phyloP scores from a whole-genome alignment of 345 rosid genomes.

The Eucalyptus erythrocorys region DNA sequence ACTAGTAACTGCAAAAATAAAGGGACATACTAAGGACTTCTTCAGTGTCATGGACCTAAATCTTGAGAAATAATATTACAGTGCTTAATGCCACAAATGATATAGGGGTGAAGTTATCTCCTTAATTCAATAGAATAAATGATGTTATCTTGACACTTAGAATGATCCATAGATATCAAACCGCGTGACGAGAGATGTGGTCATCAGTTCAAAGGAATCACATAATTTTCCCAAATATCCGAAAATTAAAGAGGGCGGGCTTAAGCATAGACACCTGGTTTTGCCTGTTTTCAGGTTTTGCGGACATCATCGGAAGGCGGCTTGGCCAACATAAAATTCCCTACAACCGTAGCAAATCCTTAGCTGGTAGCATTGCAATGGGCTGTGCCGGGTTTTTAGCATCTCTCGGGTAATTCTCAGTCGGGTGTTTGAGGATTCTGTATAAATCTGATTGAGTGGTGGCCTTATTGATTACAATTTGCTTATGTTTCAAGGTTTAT shows the following conservation, averaged over 20 bases:
- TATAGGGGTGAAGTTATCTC: background rate
- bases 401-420: constrained; percentile 38
- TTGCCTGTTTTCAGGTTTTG: constrained; percentile 43
- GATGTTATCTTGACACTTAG: background rate
- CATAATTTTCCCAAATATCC: background rate
- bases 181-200: background rate
- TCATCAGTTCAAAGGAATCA: background rate
- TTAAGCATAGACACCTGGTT: background rate
- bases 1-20: background rate
- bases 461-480: background rate
- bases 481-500: constrained; percentile 35
- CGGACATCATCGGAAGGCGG: constrained; percentile 80
- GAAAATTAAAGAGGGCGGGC: background rate
- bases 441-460: background rate
- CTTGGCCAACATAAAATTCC: constrained; percentile 61
- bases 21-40: background rate
- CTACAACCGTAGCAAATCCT: constrained; percentile 69
- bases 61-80: background rate
- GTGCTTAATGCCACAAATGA: background rate
- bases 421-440: background rate
- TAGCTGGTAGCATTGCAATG: constrained; percentile 85
- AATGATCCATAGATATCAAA: background rate
- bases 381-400: constrained; percentile 59
- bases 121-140: background rate
- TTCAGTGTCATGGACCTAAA: background rate